phyloP scores from a whole-genome alignment of 495 filamentous ascomycete genomes.

The Durotheca rogersii region DNA sequence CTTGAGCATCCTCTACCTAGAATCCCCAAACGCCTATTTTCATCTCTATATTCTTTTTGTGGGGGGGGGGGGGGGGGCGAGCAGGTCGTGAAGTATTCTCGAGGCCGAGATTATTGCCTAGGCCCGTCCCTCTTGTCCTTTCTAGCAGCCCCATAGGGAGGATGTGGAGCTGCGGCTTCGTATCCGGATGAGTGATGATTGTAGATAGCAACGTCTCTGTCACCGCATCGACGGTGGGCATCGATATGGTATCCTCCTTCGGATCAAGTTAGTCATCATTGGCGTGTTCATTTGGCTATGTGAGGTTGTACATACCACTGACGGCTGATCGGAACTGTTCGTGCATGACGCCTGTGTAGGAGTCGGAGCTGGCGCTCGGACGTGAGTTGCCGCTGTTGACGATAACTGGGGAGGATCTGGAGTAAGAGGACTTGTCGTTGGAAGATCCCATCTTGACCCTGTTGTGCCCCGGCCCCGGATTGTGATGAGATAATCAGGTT shows the following conservation, averaged over 20 bases:
- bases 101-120: not conserved
- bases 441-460: constrained; percentile 4
- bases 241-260: constrained; percentile 16
- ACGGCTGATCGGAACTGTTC: constrained; percentile 2
- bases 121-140: not conserved
- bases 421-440: not conserved
- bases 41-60: not conserved
- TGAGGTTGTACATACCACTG: constrained; percentile 6
- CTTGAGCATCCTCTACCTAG: not conserved
- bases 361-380: constrained; percentile 1
- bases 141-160: not conserved
- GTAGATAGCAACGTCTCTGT: constrained; percentile 5
- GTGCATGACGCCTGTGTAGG: constrained; percentile 4
- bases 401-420: constrained; percentile 1
- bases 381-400: not conserved
- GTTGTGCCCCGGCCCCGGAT: too few species aligned
- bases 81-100: not conserved
- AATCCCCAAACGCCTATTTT: not conserved
- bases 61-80: not conserved
- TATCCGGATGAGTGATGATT: constrained; percentile 13
- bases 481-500: not conserved
- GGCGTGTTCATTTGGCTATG: not conserved
- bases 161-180: constrained; percentile 10
- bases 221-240: not conserved
- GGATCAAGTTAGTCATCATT: constrained; percentile 7